Base-by-base conservation (phyloP, 2,329 filamentous ascomycete genomes). In the Microcyclosporella mali region DNA sequence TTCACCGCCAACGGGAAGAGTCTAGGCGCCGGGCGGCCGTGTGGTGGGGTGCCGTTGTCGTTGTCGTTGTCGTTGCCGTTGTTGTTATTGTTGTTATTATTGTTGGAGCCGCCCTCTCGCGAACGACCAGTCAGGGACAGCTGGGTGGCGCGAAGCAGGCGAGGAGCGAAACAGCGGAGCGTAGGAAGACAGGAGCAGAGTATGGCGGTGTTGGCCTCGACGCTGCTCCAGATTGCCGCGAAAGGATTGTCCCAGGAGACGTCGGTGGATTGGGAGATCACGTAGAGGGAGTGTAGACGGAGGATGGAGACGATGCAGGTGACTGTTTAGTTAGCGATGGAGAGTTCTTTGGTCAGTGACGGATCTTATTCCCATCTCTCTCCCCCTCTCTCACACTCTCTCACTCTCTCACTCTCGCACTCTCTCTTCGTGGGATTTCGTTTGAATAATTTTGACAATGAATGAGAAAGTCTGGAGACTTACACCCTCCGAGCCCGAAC, bases 141-240 rank as follows among this genome's bases (percentile, higher is more conserved):
- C 15, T 39, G 36, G 25, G 17, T 37, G 34, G 36, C 34, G 34
- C 37, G 45, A 45, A 67, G 52, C 18, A 68, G 43, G 2, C 47
- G 45, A 1, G 67, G 67, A 31, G 66, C 58, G 40, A 62, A 55
- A 57, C 18, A 58, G 41, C 35, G 68, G n/a, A 63, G 50, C n/a
- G 63, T 62, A 3, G 63, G 64, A 9, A 66, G 56, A 40, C 58
- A 66, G 18, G 58, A 60, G 42, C 60, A 64, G 25, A 65, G 52
- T 27, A 67, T 63, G 18, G 57, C 61, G 15, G 57, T 56, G 47
- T 64, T 64, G 46, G 61, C 52, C 48, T 67, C 65, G 9, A 66
- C 38, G 3, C 37, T 49, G 14, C 56, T 60, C 64, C 64, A 67
- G 19, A 62, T 59, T n/a, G 61, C 59, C 2, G 58, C 55, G 4